Conservation (phyloP, 129 eudicot species). For the Ambrosia artemisiifolia region DNA sequence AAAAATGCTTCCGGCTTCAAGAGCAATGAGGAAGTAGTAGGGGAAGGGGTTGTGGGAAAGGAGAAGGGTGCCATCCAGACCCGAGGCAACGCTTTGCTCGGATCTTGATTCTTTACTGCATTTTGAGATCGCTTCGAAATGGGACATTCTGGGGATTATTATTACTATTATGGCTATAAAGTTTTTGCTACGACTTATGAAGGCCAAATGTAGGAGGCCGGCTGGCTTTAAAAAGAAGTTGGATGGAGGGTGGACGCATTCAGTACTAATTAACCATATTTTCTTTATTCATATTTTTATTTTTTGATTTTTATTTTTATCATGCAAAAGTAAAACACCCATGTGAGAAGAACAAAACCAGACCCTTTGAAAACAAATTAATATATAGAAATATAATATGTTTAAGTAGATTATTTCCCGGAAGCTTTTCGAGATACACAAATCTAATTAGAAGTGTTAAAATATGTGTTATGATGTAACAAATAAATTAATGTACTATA, state of each 20-base stretch:
- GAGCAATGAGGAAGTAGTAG: slow-evolving; percentile 68
- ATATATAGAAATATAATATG: too few species aligned
- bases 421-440: too few species aligned
- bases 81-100: slow-evolving; percentile 57
- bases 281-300: neutral
- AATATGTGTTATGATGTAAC: too few species aligned
- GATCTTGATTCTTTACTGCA: slow-evolving; percentile 46
- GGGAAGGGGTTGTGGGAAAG: slow-evolving; percentile 65
- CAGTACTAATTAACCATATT: neutral
- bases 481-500: too few species aligned
- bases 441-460: too few species aligned
- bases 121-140: slow-evolving; percentile 45
- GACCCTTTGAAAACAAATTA: neutral
- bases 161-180: slow-evolving; percentile 16
- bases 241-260: slow-evolving; percentile 20
- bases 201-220: slow-evolving; percentile 25
- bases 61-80: slow-evolving; percentile 68
- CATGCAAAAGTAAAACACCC: slow-evolving; percentile 30
- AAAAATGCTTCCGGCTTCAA: slow-evolving; percentile 79
- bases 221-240: slow-evolving; percentile 40
- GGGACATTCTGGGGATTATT: slow-evolving; percentile 40
- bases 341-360: slow-evolving; percentile 24
- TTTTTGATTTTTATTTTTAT: neutral
- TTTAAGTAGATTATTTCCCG: too few species aligned
- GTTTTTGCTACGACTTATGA: slow-evolving; percentile 29